A percentile compares a stretch with the other conserved stretches of the same genome.
Conservation (phyloP, 371 early-diverging fungal species). For the Lichtheimia ornata region DNA sequence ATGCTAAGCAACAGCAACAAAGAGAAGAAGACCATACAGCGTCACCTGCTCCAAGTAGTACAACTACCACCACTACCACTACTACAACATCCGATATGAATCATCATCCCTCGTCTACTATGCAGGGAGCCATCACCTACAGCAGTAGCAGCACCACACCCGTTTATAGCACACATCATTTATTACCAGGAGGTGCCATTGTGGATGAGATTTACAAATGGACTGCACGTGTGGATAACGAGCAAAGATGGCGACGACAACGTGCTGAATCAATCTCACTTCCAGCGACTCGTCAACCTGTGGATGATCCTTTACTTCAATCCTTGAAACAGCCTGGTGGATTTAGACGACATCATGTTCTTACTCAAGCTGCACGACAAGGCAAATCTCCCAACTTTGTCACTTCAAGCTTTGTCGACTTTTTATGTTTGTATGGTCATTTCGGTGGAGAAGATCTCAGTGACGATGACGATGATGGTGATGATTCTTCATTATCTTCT, state of each 20-base stretch:
- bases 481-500: slow-evolving; percentile 11
- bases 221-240: slow-evolving; percentile 76
- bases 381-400: slow-evolving; percentile 74
- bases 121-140: neutral
- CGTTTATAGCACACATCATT: slow-evolving; percentile 38
- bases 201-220: slow-evolving; percentile 92
- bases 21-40: neutral
- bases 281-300: slow-evolving; percentile 39
- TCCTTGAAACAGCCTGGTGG: slow-evolving; percentile 79
- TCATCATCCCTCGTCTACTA: neutral
- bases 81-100: too few species aligned
- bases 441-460: slow-evolving; percentile 94
- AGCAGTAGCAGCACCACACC: slow-evolving; percentile 20
- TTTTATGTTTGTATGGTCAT: slow-evolving; percentile 90
- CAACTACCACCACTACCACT: neutral
- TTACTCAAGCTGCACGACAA: slow-evolving; percentile 68
- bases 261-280: slow-evolving; percentile 47
- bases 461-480: slow-evolving; percentile 67
- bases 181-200: slow-evolving; percentile 75
- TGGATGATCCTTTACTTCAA: slow-evolving; percentile 41
- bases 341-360: slow-evolving; percentile 85
- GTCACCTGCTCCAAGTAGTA: neutral
- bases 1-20: slow-evolving; percentile 19
- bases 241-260: slow-evolving; percentile 44
- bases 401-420: slow-evolving; percentile 91